Conservation (phyloP, 768 basidiomycete genomes). For the Scleroderma bovista region DNA sequence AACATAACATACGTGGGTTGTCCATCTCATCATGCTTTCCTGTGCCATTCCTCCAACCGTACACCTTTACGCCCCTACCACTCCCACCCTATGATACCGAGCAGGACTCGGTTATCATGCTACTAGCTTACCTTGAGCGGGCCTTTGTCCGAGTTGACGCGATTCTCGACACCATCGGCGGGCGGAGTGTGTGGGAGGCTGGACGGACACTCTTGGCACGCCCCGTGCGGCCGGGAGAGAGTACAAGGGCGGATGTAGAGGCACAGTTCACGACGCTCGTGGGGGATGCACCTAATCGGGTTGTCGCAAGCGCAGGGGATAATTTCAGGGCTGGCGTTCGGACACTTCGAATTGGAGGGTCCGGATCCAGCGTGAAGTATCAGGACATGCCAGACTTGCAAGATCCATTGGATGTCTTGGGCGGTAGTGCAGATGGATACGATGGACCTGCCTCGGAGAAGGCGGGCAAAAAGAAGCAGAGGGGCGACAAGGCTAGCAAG, state of each 20-base stretch:
- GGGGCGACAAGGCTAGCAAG: constrained; percentile 6
- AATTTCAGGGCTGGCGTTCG: constrained; percentile 71
- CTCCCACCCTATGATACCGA: constrained; percentile 25
- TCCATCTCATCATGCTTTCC: not conserved
- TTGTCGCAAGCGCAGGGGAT: constrained; percentile 65
- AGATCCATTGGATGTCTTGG: not conserved
- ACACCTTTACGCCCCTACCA: constrained; percentile 26
- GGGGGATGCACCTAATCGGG: constrained; percentile 60
- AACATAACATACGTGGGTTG: constrained; percentile 15
- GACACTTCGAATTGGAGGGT: constrained; percentile 37
- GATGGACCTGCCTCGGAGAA: no score
- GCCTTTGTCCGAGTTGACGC: constrained; percentile 56
- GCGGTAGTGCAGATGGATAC: constrained; percentile 18
- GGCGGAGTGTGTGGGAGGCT: constrained; percentile 73
- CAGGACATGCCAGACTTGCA: not conserved
- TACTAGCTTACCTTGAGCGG: constrained; percentile 21
- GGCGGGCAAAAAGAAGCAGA: no score
- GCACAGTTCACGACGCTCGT: constrained; percentile 77
- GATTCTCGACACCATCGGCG: constrained; percentile 79
- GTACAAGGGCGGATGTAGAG: constrained; percentile 24
- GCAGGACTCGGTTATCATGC: constrained; percentile 18
- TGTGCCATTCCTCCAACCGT: constrained; percentile 11
- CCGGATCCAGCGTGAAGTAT: not conserved
- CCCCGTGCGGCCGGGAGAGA: constrained; percentile 23
- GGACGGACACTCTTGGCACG: constrained; percentile 53